These are phyloP conservation scores for Sarocladium kiliense DNA, from an alignment of 2,329 filamentous ascomycete species.

Conservation along the genomic window DNA sequence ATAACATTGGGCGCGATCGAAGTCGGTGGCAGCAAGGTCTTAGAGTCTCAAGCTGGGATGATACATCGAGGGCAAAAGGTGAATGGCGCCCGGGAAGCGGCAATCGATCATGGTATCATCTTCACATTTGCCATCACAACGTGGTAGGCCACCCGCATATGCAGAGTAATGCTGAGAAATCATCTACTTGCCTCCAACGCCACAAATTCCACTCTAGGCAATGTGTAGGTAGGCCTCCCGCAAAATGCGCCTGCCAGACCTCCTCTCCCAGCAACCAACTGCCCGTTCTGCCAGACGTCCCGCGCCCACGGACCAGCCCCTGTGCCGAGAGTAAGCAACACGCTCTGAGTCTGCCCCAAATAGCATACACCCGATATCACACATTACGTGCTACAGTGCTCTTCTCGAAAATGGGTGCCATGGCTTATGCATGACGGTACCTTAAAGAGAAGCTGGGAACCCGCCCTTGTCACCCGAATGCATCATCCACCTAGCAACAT, in stretches of 20 bases:
- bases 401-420: neutral
- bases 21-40: neutral
- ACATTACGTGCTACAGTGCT: neutral
- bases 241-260: neutral
- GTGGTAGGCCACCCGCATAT: neutral
- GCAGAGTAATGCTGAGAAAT: neutral
- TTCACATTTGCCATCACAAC: neutral
- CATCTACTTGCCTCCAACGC: neutral
- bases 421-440: neutral
- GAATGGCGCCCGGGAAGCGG: neutral
- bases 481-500: neutral
- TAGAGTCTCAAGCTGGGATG: neutral
- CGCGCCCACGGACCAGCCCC: neutral
- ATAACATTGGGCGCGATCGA: neutral
- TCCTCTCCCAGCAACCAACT: neutral
- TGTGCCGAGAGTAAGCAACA: neutral
- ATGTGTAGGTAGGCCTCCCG: neutral
- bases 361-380: neutral
- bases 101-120: neutral
- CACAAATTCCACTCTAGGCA: neutral
- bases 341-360: neutral
- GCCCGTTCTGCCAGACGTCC: neutral
- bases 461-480: neutral
- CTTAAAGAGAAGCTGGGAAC: conserved; percentile 5
- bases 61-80: neutral